Conservation (phyloP, 139 green algal genomes). For the Dunaliella primolecta region DNA sequence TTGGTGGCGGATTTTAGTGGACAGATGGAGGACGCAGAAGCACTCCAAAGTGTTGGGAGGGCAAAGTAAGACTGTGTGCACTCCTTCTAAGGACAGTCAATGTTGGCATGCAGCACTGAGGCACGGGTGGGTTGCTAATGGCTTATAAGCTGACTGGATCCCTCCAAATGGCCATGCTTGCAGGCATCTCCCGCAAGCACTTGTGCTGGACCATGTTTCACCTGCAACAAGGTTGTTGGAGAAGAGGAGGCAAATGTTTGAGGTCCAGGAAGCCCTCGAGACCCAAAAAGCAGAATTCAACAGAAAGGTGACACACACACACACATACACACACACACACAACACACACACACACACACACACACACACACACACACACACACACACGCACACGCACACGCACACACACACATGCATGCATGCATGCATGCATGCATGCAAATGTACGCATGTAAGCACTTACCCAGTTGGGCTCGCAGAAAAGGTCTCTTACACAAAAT, state of each 20-base stretch:
- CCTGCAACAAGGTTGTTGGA: conserved; percentile 86
- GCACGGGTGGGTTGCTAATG: too few species aligned
- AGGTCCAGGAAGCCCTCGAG: conserved; percentile 88
- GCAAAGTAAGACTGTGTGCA: background rate
- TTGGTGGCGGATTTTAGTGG: too few species aligned
- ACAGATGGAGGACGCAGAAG: background rate
- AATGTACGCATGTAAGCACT: too few species aligned
- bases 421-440: background rate
- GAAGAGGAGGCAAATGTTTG: conserved; percentile 91
- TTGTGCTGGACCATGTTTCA: conserved; percentile 83
- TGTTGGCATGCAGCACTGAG: too few species aligned
- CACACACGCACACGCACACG: background rate
- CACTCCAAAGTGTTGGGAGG: background rate
- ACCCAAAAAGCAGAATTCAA: conserved; percentile 79
- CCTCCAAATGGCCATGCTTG: too few species aligned
- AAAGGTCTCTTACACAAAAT: too few species aligned
- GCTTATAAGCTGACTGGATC: too few species aligned
- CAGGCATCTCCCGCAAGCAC: conserved; percentile 45
- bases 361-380: background rate
- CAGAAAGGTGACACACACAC: conserved; percentile 40
- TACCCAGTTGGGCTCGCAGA: too few species aligned
- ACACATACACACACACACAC: background rate
- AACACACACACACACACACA: background rate
- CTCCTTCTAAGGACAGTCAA: too few species aligned
- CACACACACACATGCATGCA: background rate